Base-by-base conservation (phyloP, 345 rosid species). In the Psidium guajava region DNA sequence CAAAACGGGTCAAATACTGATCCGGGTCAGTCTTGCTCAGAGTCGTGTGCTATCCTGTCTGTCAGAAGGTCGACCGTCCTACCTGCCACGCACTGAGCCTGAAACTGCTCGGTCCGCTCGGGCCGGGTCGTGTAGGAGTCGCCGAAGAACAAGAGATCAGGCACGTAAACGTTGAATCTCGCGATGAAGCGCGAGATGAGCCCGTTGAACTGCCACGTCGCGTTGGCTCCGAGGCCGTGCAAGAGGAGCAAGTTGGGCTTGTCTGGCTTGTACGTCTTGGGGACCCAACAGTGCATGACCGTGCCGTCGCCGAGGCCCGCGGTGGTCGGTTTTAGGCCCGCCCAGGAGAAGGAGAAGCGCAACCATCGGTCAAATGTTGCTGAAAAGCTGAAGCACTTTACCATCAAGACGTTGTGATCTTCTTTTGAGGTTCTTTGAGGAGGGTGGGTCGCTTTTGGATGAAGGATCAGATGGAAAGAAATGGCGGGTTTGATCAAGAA, bases 301-400 rank as follows among this genome's bases (percentile, higher is more conserved):
- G 87, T 85, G 87, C 87, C 87, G 24, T 81, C 84, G 59, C 81
- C 52, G 82, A 85, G 81, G 84, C 82, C 84, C n/a, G 64, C 51
- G 28, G 83, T 56, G 15, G 85, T 86, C 27, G 93, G 89, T 7
- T 92, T 92, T 55, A 93, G 92, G 73, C 93, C 95, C 42, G 95
- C 95, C 82, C 88, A 86, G 80, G 91, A 54, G 83, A 94, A 94
- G 20, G 95, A 90, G 83, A 86, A 83, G 12, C 95, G 93, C 90
- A 89, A 90, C 64, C 92, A 82, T 93, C 94, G 88, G 82, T 94
- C 94, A 5, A 92, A 82, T 10, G 93, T 91, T 2, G 91, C 92
- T 21, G 96, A 91, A 87, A 95, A 94, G 92, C 96, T 93, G 87
- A 93, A 91, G 87, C 90, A 89, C 88, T 88, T 89, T 24, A 88